Base-by-base conservation (phyloP, 129 eudicot genomes). In the Flaveria ramosissima region DNA sequence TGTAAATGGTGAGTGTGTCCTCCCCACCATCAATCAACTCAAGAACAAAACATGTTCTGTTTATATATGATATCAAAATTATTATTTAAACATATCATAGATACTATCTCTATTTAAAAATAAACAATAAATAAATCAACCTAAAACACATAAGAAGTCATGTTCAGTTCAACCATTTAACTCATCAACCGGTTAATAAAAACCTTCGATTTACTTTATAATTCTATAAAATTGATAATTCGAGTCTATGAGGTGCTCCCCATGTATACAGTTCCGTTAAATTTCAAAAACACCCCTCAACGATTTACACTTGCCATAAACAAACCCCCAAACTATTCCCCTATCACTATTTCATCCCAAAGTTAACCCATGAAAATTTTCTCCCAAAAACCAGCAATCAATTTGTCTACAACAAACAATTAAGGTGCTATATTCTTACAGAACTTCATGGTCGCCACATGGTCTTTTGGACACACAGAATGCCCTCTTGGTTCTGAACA, bases 391-490 rank as follows among this genome's bases (percentile, higher is more conserved):
- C 23, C 66, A 47, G 63, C 61, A 46, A 60, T 60, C 30, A 46
- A 23, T 69, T 59, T 47, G 76, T 27, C 51, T 78, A 21, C 48
- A 30, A 52, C 23, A 68, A 66, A 77, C 76, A 77, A 64, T 43
- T 27, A 51, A 65, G 42, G 36, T 46, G 70, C 57, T 21, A 23
- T 74, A 74, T 13, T 71, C 42, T 75, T n/a, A 20, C 72, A 71
- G 39, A 76, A 52, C 53, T 73, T 90, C 80, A 93, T 62, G 97
- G 99, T 17, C 97, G 84, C 99, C 99, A 91, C 79, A 65, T 65
- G 57, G 96, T 85, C 83, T 94, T 94, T 73, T 88, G 99, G 53
- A 90, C 96, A 51, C 93, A 88, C 10, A 94, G 78, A 46, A 94
- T 86, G 3, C 99, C 99, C 72, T 94, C 99, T 60, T 87, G 89